phyloP scores from a whole-genome alignment of 2,329 filamentous ascomycete species.

The Albifimbria verrucaria region DNA sequence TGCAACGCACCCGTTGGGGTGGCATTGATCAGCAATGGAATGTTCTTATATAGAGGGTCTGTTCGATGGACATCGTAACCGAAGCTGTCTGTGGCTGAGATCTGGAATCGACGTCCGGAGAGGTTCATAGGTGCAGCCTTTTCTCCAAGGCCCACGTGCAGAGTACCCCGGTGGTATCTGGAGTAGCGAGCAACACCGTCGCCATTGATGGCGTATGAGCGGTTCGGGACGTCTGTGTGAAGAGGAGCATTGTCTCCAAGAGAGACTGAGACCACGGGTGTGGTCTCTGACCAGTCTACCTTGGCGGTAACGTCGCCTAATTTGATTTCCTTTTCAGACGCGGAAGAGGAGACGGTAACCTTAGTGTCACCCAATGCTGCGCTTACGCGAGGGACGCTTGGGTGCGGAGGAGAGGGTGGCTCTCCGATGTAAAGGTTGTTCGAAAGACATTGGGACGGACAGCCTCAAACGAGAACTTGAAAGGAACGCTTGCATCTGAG shows the following conservation, averaged over 20 bases:
- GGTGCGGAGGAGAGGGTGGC: constrained; percentile 64
- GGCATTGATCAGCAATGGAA: constrained; percentile 68
- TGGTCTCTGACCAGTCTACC: constrained; percentile 53
- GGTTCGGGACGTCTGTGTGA: constrained; percentile 59
- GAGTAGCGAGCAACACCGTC: constrained; percentile 63
- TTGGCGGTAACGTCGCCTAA: constrained; percentile 48
- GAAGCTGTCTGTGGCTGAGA: constrained; percentile 70
- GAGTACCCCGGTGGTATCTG: constrained; percentile 55
- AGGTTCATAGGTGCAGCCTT: constrained; percentile 73
- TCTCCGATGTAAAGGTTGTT: constrained; percentile 61
- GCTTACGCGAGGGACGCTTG: constrained; percentile 49
- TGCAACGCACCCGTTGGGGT: constrained; percentile 62
- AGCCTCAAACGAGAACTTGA: constrained; percentile 61
- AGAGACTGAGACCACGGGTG: constrained; percentile 55
- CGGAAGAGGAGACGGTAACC: constrained; percentile 25
- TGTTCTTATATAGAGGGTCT: constrained; percentile 73
- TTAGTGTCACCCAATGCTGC: constrained; percentile 26
- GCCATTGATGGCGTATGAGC: constrained; percentile 63
- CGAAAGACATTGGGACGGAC: constrained; percentile 62
- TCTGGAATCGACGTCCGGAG: constrained; percentile 60
- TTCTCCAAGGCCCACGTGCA: constrained; percentile 70
- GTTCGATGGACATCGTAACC: constrained; percentile 69
- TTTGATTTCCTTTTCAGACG: constrained; percentile 36
- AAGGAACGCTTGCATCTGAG: constrained; percentile 28
- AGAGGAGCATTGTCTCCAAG: constrained; percentile 50